Evolutionary conservation across 2,329 filamentous ascomycete species (phyloP).

Genomic region (Penicillium sp.): DNA sequence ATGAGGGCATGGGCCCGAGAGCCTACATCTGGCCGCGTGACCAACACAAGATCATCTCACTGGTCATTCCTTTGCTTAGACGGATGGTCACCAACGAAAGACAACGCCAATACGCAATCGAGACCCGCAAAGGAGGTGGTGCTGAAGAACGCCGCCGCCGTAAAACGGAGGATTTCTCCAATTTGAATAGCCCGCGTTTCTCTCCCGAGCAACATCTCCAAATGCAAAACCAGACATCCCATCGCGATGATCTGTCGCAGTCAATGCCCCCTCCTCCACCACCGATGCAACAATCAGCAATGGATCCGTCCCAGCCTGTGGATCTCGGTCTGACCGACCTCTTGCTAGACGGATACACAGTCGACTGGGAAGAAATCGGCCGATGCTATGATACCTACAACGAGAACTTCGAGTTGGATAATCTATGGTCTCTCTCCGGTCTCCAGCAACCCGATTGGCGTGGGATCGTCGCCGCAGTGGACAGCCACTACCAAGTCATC

Average conservation of each 20-base stretch:
- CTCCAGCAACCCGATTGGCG: conserved; percentile 45
- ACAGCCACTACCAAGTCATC: conserved; percentile 45
- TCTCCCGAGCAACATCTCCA: conserved; percentile 35
- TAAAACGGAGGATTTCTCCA: conserved; percentile 38
- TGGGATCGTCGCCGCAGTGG: conserved; percentile 45
- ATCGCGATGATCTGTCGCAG: conserved; percentile 25
- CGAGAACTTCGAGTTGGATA: conserved; percentile 42
- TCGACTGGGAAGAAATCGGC: conserved; percentile 40
- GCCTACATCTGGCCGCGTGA: conserved; percentile 56
- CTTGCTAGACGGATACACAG: conserved; percentile 39
- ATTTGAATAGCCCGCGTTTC: conserved; percentile 26
- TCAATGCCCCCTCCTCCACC: conserved; percentile 25
- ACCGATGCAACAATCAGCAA: conserved; percentile 26
- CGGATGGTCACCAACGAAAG: conserved; percentile 62
- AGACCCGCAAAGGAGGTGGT: conserved; percentile 52
- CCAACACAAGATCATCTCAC: conserved; percentile 55
- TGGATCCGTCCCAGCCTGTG: conserved; percentile 25
- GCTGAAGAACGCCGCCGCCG: conserved; percentile 39
- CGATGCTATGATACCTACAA: conserved; percentile 43
- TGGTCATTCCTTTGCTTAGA: conserved; percentile 57
- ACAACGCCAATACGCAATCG: conserved; percentile 58
- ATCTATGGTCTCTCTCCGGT: conserved; percentile 43
- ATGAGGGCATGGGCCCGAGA: conserved; percentile 40
- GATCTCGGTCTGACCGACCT: conserved; percentile 39
- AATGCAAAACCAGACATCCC: conserved; percentile 30